Conservation (phyloP, 345 rosid species). For the Syzygium aromaticum region DNA sequence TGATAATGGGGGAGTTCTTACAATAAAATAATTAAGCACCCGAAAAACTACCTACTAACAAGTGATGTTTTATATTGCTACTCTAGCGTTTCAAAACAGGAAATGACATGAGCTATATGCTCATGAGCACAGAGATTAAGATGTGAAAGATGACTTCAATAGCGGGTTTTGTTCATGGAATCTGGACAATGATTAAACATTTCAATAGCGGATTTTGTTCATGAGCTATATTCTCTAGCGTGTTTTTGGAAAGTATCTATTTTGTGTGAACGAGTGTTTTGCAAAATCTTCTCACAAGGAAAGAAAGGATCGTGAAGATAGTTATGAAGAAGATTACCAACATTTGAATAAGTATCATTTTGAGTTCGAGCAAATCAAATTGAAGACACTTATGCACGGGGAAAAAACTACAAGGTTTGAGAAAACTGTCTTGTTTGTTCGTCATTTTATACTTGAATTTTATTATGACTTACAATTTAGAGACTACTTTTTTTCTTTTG, state of each 20-base stretch:
- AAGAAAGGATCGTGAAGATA: background rate
- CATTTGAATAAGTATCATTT: background rate
- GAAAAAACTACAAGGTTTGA: background rate
- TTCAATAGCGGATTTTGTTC: no score
- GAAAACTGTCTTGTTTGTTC: background rate
- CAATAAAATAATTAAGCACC: no score
- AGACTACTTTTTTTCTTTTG: background rate
- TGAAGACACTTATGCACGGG: background rate
- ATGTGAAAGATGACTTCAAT: background rate
- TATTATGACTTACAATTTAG: background rate
- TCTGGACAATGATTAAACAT: background rate
- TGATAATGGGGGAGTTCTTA: background rate
- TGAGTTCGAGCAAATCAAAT: background rate
- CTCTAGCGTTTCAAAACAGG: background rate
- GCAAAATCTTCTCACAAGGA: background rate
- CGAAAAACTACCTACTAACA: background rate
- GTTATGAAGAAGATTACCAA: background rate
- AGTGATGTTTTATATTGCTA: background rate
- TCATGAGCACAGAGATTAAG: background rate
- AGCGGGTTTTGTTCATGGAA: background rate
- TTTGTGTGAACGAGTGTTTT: background rate
- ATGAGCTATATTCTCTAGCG: no score
- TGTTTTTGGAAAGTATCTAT: background rate
- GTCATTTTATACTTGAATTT: background rate
- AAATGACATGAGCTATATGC: background rate